Percentiles rank a stretch among this genome's conserved stretches.
phyloP scores from a whole-genome alignment of 75 land plant species.

The Azolla pinnata region DNA sequence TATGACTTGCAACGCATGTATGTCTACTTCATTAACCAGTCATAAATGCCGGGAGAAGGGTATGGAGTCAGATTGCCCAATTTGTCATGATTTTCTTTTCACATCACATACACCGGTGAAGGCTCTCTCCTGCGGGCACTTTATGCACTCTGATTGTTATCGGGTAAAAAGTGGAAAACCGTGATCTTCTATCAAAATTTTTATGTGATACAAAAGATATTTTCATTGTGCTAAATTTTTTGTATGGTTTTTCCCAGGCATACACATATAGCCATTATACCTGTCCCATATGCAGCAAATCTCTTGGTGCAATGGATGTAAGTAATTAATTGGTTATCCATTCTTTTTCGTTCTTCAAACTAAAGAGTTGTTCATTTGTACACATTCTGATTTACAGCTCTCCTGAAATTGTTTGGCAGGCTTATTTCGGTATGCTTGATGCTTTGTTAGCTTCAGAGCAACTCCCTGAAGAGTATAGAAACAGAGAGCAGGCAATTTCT shows the following conservation, averaged over 20 bases:
- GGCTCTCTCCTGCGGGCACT: conserved; percentile 66
- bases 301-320: conserved; percentile 75
- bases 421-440: conserved; percentile 98
- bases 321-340: conserved; percentile 13
- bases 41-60: conserved; percentile 68
- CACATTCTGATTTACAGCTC: not conserved
- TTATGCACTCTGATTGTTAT: conserved; percentile 80
- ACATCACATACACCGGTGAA: conserved; percentile 63
- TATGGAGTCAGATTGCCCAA: conserved; percentile 59
- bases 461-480: conserved; percentile 86
- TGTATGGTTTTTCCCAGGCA: conserved; percentile 30
- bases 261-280: conserved; percentile 62
- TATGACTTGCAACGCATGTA: conserved; percentile 79
- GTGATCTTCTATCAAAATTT: not conserved
- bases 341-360: no score
- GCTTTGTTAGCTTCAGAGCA: conserved; percentile 76
- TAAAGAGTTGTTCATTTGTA: not conserved
- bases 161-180: conserved; percentile 40
- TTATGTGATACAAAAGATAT: not conserved
- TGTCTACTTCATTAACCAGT: conserved; percentile 33
- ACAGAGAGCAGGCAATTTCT: conserved; percentile 53
- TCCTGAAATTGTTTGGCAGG: conserved; percentile 29
- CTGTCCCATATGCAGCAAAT: conserved; percentile 78
- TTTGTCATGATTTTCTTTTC: conserved; percentile 60
- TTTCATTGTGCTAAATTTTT: not conserved